phyloP scores from a whole-genome alignment of 441 rosid genomes.

The Euphorbia celastroides region DNA sequence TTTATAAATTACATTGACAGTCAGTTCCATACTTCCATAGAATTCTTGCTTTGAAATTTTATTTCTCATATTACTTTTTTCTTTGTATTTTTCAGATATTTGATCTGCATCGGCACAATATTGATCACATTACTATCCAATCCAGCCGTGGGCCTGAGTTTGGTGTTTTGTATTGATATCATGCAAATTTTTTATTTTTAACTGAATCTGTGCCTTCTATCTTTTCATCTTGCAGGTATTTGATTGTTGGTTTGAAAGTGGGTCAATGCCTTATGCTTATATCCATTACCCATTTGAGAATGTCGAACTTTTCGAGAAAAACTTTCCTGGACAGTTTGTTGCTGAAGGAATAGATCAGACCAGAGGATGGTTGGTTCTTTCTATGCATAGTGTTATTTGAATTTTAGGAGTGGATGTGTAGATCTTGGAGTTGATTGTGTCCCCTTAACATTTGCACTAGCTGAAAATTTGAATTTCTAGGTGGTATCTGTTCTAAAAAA shows the following conservation, averaged over 20 bases:
- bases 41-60: background rate
- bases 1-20: background rate
- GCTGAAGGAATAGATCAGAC: conserved; percentile 99
- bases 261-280: conserved; percentile 1
- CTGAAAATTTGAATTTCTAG: background rate
- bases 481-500: background rate
- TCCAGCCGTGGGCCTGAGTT: conserved; percentile 72
- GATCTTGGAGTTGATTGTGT: background rate
- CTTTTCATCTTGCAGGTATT: background rate
- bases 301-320: conserved; percentile 75
- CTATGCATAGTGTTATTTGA: conserved; percentile 3
- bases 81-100: conserved; percentile 47
- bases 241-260: background rate
- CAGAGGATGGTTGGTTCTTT: conserved; percentile 86
- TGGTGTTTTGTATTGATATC: too few species aligned
- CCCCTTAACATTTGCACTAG: background rate
- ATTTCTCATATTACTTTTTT: conserved; percentile 5
- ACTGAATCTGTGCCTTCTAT: background rate
- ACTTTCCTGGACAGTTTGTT: conserved; percentile 95
- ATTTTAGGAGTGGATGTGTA: background rate
- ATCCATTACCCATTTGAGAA: conserved; percentile 53
- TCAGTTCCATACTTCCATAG: background rate
- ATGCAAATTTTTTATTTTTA: too few species aligned
- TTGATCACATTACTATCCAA: conserved; percentile 90
- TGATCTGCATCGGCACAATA: conserved; percentile 97